Percentiles rank a stretch among this genome's conserved stretches.
Conservation (phyloP, 2,329 filamentous ascomycete species). For the Diaporthe citri region DNA sequence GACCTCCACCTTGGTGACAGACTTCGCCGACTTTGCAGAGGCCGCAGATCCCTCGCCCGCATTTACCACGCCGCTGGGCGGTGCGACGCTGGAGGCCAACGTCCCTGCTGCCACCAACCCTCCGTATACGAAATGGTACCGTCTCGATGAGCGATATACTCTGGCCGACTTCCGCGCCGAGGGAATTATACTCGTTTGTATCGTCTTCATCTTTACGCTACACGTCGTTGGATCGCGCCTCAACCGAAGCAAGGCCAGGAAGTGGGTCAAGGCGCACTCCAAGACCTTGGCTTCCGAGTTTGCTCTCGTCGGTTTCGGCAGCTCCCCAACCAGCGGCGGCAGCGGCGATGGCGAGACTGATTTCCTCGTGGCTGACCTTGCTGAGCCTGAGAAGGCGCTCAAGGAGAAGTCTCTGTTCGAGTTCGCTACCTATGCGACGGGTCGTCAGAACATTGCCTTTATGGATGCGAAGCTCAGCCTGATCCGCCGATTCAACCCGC, state of each 20-base stretch:
- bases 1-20: constrained; percentile 59
- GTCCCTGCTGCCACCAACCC: constrained; percentile 62
- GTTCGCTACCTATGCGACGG: constrained; percentile 88
- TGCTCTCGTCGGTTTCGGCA: constrained; percentile 84
- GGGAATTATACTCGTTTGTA: constrained; percentile 81
- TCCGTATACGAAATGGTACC: constrained; percentile 96
- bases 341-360: constrained; percentile 49
- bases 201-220: constrained; percentile 79
- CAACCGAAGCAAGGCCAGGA: constrained; percentile 84
- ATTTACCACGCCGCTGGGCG: constrained; percentile 59
- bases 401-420: constrained; percentile 91
- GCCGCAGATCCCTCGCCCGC: constrained; percentile 76
- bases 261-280: constrained; percentile 83
- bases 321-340: constrained; percentile 61
- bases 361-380: constrained; percentile 72
- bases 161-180: constrained; percentile 89
- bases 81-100: constrained; percentile 60
- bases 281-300: constrained; percentile 84
- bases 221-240: constrained; percentile 84
- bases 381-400: constrained; percentile 62
- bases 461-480: constrained; percentile 86
- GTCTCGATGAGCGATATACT: constrained; percentile 90
- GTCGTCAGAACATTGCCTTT: constrained; percentile 93
- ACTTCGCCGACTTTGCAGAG: constrained; percentile 94
- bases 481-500: constrained; percentile 88